These are phyloP conservation scores for Polyporus tsugae DNA, from an alignment of 1,284 basidiomycete species.

Conservation along the genomic window DNA sequence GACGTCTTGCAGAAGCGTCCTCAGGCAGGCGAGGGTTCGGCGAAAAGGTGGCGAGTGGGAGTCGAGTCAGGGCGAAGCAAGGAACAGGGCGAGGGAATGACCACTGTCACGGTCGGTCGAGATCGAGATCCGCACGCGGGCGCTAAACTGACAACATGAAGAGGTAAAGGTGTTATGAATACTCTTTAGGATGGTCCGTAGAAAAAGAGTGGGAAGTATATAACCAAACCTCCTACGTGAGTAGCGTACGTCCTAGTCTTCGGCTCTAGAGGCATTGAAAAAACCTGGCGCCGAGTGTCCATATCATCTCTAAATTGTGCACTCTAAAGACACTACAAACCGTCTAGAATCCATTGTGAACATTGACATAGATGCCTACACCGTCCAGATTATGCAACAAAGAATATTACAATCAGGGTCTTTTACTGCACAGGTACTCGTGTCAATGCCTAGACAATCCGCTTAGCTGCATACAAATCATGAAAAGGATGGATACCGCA, in stretches of 20 bases:
- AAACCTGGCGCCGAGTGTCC: background rate
- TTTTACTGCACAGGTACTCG: slow-evolving; percentile 25
- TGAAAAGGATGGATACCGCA: slow-evolving; percentile 19
- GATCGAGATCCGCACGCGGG: background rate
- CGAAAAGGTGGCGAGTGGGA: too few relatives aligned
- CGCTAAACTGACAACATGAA: background rate
- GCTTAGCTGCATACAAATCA: background rate
- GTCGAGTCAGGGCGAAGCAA: background rate
- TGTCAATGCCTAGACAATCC: slow-evolving; percentile 19
- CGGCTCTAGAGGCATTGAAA: background rate
- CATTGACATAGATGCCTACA: background rate
- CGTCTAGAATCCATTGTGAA: slow-evolving; percentile 1
- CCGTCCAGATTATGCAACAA: background rate
- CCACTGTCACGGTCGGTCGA: too few relatives aligned
- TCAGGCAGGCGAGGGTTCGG: too few relatives aligned
- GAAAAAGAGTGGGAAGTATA: background rate
- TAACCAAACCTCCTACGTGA: too few relatives aligned
- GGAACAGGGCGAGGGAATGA: background rate
- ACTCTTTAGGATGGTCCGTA: background rate
- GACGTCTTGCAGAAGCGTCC: background rate
- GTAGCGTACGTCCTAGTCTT: background rate
- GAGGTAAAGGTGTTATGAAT: background rate
- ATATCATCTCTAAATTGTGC: background rate
- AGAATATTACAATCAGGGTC: background rate
- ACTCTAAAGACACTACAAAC: slow-evolving; percentile 2